phyloP scores from a whole-genome alignment of 805 yeast genomes.

The Zygotorulaspora florentina region DNA sequence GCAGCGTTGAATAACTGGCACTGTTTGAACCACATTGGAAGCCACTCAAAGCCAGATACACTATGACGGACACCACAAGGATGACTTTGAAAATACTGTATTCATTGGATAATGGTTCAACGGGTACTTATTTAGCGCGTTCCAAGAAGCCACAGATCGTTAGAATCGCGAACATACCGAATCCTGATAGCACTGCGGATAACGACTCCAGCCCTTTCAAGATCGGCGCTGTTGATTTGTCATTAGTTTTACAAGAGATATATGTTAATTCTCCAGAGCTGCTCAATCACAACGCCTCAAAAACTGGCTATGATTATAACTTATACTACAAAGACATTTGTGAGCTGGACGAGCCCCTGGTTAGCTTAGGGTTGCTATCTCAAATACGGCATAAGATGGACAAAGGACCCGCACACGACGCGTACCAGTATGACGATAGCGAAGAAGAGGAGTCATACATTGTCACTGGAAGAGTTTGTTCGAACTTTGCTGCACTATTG shows the following conservation, averaged over 20 bases:
- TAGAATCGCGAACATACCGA: slow-evolving; percentile 26
- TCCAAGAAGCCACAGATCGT: slow-evolving; percentile 29
- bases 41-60: neutral
- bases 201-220: slow-evolving; percentile 16
- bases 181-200: slow-evolving; percentile 14
- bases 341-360: slow-evolving; percentile 36
- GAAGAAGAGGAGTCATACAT: slow-evolving; percentile 23
- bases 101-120: slow-evolving; percentile 29
- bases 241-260: slow-evolving; percentile 28
- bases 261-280: slow-evolving; percentile 35
- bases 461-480: slow-evolving; percentile 35
- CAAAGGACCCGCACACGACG: slow-evolving; percentile 9
- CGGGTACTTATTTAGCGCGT: slow-evolving; percentile 31
- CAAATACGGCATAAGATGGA: slow-evolving; percentile 26
- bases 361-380: slow-evolving; percentile 34
- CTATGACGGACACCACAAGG: slow-evolving; percentile 21
- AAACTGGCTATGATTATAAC: slow-evolving; percentile 28
- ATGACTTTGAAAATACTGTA: slow-evolving; percentile 36
- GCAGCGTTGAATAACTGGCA: too few species aligned
- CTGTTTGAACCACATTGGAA: too few species aligned
- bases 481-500: slow-evolving; percentile 34
- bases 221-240: slow-evolving; percentile 31
- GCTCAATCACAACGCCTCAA: slow-evolving; percentile 17
- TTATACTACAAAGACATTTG: slow-evolving; percentile 34
- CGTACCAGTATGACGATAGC: slow-evolving; percentile 17